Conservation (phyloP, 2,329 filamentous ascomycete species). For the Aspergillus persii region DNA sequence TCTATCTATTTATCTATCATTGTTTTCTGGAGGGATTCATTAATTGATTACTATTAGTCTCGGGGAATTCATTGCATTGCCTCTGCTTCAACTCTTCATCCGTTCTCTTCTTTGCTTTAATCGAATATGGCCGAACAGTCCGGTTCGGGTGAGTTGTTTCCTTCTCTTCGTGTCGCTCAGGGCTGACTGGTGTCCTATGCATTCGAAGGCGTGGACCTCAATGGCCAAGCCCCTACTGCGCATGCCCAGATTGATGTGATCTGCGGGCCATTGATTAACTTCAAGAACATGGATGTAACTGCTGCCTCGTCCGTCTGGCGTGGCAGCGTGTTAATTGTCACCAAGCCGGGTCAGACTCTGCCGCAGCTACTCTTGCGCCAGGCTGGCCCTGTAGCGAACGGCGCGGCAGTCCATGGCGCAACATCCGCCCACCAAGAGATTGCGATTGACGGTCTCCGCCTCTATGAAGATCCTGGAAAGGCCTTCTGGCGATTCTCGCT, state of each 20-base stretch:
- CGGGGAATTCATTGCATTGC: neutral
- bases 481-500: constrained; percentile 60
- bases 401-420: constrained; percentile 16
- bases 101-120: neutral
- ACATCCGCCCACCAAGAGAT: constrained; percentile 18
- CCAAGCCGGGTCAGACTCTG: constrained; percentile 65
- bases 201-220: constrained; percentile 17
- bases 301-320: constrained; percentile 58
- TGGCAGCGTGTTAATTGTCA: constrained; percentile 82
- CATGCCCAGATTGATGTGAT: constrained; percentile 40
- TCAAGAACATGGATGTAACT: constrained; percentile 45
- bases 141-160: neutral
- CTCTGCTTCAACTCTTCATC: neutral
- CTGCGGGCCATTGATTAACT: constrained; percentile 50
- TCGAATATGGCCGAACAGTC: constrained; percentile 3
- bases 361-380: constrained; percentile 55
- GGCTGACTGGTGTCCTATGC: neutral
- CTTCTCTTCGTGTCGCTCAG: neutral
- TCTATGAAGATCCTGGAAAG: constrained; percentile 59
- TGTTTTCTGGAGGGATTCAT: no score
- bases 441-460: constrained; percentile 51
- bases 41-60: neutral
- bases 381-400: constrained; percentile 30
- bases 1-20: no score
- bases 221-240: constrained; percentile 20